phyloP scores from a whole-genome alignment of 2,329 filamentous ascomycete species.

The Epichloe aotearoae region DNA sequence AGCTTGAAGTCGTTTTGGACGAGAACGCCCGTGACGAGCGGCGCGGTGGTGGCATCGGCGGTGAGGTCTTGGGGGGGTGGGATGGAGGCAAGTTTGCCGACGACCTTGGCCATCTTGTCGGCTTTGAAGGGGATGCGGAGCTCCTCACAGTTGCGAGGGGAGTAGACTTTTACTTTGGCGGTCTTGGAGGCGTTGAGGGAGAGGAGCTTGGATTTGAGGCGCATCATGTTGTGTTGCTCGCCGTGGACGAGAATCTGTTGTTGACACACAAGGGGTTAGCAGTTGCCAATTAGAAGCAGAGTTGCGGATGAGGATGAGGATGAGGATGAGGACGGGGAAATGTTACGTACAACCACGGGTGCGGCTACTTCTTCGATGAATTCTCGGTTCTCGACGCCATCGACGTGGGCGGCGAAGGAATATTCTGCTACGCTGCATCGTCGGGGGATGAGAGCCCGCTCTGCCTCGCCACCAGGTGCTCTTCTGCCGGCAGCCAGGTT shows the following conservation, averaged over 20 bases:
- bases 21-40: constrained; percentile 73
- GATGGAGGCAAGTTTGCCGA: constrained; percentile 79
- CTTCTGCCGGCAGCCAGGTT: constrained; percentile 50
- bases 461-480: constrained; percentile 53
- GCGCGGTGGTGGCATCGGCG: constrained; percentile 20
- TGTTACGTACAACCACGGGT: constrained; percentile 63
- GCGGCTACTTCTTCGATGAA: constrained; percentile 93
- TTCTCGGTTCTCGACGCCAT: constrained; percentile 87
- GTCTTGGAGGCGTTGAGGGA: constrained; percentile 77
- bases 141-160: constrained; percentile 87
- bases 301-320: too few species aligned
- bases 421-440: constrained; percentile 89
- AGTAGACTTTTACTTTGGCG: constrained; percentile 80
- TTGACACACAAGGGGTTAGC: not conserved
- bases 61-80: constrained; percentile 49
- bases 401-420: constrained; percentile 93
- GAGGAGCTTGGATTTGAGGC: constrained; percentile 84
- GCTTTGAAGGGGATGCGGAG: constrained; percentile 89
- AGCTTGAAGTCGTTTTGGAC: constrained; percentile 98
- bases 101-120: constrained; percentile 91
- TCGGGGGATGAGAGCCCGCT: constrained; percentile 82
- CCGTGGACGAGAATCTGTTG: constrained; percentile 84
- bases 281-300: not conserved
- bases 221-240: constrained; percentile 96
- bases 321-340: not conserved